phyloP scores from a whole-genome alignment of 805 yeast genomes.

The Sugiyamaella lignohabitans region DNA sequence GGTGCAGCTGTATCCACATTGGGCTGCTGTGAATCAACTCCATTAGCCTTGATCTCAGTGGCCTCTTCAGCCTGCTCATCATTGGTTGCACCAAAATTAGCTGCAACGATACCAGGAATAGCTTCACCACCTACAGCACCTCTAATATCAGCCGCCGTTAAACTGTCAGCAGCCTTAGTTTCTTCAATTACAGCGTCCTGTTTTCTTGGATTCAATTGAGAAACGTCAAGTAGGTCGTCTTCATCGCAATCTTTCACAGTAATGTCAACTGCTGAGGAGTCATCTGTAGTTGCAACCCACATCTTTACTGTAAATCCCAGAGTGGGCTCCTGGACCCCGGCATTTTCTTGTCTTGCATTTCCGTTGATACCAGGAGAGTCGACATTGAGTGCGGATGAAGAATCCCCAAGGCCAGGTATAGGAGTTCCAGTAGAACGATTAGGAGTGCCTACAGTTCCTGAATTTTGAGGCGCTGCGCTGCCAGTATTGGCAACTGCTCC shows the following conservation, averaged over 20 bases:
- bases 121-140: conserved; percentile 50
- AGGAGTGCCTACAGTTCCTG: conserved; percentile 1
- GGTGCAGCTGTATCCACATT: background rate
- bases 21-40: background rate
- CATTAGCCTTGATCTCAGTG: too few species aligned
- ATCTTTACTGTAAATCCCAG: conserved; percentile 28
- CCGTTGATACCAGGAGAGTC: conserved; percentile 11
- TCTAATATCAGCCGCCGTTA: conserved; percentile 44
- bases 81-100: conserved; percentile 14
- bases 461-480: background rate
- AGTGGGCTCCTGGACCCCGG: background rate
- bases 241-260: conserved; percentile 34
- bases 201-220: conserved; percentile 28
- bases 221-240: conserved; percentile 42
- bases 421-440: conserved; percentile 3
- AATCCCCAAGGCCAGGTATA: conserved; percentile 5
- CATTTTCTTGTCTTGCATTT: background rate
- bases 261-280: conserved; percentile 13
- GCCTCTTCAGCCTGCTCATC: conserved; percentile 23
- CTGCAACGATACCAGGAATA: conserved; percentile 37
- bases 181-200: conserved; percentile 10
- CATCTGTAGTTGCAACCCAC: conserved; percentile 27
- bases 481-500: background rate
- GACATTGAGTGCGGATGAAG: background rate
- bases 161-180: conserved; percentile 25